phyloP scores from a whole-genome alignment of 2,329 filamentous ascomycete species.

The Teratosphaeriaceae sp. region DNA sequence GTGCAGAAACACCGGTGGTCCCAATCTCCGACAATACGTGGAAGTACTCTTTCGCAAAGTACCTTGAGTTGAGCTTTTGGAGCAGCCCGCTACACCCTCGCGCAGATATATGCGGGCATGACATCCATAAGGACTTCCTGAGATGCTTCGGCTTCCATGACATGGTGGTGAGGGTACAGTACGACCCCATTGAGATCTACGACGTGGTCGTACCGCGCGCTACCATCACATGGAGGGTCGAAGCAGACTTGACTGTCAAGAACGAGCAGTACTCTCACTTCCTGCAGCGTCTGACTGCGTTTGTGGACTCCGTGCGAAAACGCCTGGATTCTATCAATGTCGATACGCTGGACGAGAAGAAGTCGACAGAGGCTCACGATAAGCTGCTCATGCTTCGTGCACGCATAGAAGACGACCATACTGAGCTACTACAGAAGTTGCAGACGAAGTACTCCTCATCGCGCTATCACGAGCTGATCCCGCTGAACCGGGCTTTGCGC shows the following conservation, averaged over 20 bases:
- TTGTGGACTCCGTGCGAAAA: slow-evolving; percentile 79
- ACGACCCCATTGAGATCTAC: slow-evolving; percentile 84
- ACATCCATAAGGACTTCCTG: slow-evolving; percentile 86
- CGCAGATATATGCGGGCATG: slow-evolving; percentile 75
- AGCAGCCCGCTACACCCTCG: slow-evolving; percentile 71
- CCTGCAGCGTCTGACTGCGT: slow-evolving; percentile 75
- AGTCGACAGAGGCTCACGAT: slow-evolving; percentile 70
- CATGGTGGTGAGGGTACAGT: slow-evolving; percentile 80
- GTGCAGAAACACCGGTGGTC: slow-evolving; percentile 80
- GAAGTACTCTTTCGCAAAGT: slow-evolving; percentile 98
- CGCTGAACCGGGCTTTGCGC: slow-evolving; percentile 80
- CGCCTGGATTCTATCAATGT: slow-evolving; percentile 84
- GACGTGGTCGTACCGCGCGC: slow-evolving; percentile 90
- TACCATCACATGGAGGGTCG: slow-evolving; percentile 94
- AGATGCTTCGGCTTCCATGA: slow-evolving; percentile 88
- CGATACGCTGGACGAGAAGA: slow-evolving; percentile 83
- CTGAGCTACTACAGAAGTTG: slow-evolving; percentile 64
- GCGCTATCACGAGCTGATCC: slow-evolving; percentile 94
- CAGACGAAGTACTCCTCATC: slow-evolving; percentile 89
- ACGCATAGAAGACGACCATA: slow-evolving; percentile 78
- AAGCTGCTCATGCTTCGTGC: slow-evolving; percentile 74
- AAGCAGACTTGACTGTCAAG: slow-evolving; percentile 84
- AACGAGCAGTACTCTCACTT: slow-evolving; percentile 82
- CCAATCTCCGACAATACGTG: slow-evolving; percentile 91
- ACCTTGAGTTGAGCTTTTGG: slow-evolving; percentile 96